Percentiles rank a stretch among this genome's conserved stretches.
Evolutionary conservation across 2,329 filamentous ascomycete species (phyloP).

Genomic region (Arthrobotrys conoides): DNA sequence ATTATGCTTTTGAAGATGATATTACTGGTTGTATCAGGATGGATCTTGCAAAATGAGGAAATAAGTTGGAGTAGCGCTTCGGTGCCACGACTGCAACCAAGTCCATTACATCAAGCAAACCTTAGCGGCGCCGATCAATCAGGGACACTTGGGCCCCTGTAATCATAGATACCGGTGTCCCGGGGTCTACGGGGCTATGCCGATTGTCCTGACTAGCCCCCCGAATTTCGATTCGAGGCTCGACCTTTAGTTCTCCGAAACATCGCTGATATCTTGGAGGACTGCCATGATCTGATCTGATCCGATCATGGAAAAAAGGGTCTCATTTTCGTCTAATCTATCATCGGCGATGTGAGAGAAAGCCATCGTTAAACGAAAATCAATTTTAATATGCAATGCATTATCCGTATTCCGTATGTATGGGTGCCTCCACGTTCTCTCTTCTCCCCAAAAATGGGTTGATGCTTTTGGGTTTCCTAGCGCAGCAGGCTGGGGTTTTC

Average conservation of each 20-base stretch:
- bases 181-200: conserved; percentile 12
- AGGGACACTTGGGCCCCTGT: conserved; percentile 31
- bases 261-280: neutral
- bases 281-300: neutral
- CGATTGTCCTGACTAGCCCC: neutral
- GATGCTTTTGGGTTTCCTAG: conserved; percentile 16
- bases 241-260: neutral
- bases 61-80: conserved; percentile 39
- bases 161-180: conserved; percentile 11
- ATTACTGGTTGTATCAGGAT: conserved; percentile 3
- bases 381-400: conserved; percentile 27
- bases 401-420: conserved; percentile 3
- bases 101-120: conserved; percentile 9
- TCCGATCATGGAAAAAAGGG: neutral
- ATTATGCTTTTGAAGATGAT: conserved; percentile 7
- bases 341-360: conserved; percentile 9
- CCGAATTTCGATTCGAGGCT: conserved; percentile 1
- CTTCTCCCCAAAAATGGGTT: neutral
- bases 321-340: conserved; percentile 13
- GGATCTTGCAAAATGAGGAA: conserved; percentile 48
- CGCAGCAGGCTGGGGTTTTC: conserved; percentile 35
- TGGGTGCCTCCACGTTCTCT: conserved; percentile 35
- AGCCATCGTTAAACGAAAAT: conserved; percentile 18
- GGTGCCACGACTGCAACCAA: neutral
- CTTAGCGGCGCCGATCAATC: conserved; percentile 40